Base-by-base conservation (phyloP, 2,329 filamentous ascomycete genomes). In the Sclerotinia borealis region DNA sequence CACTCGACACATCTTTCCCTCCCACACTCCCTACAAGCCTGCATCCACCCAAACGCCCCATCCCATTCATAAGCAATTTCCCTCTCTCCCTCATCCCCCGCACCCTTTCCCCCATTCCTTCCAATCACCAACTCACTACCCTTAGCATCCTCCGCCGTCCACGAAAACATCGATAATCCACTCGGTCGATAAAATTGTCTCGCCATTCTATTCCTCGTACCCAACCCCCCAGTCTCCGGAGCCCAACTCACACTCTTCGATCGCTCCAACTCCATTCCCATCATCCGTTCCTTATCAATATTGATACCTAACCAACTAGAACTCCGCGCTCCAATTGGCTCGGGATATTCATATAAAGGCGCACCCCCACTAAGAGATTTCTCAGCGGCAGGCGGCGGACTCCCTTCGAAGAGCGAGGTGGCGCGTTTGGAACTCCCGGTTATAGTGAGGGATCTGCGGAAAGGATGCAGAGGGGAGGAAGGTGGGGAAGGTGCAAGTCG, bases 31-130 rank as follows among this genome's bases (percentile, higher is more conserved):
- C 17, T 37, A 29, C 56, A 59, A 22, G 45, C 41, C 31, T 36
- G 15, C 25, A 19, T 52, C 49, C 59, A 54, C n/a, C 39, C 59
- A 47, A 54, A 61, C 19, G 59, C 59, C 4, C 59, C 59, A 54
- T 61, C 59, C 59, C 59, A 61, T 45, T 43, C 37, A 47, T 61
- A 61, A 2, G 49, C 59, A 29, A 55, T 43, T 10, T 61, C 59
- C 10, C 17, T 61, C n/a, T 29, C 59, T 8, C n/a, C 8, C 17
- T 27, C 22, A 34, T 48, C 31, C 9, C 3, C 11, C 37, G 17
- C 37, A 9, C 17, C 5, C 7, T 36, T 6, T 1, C 7, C 19
- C 8, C 8, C 9, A 13, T 31, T n/a, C 17, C 17, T 10, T 13
- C 11, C 22, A n/a, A 4, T 10, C n/a, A n/a, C 27, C 27, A 27